Conservation (phyloP, 2,329 filamentous ascomycete genomes). For the Sclerotinia subarctica region DNA sequence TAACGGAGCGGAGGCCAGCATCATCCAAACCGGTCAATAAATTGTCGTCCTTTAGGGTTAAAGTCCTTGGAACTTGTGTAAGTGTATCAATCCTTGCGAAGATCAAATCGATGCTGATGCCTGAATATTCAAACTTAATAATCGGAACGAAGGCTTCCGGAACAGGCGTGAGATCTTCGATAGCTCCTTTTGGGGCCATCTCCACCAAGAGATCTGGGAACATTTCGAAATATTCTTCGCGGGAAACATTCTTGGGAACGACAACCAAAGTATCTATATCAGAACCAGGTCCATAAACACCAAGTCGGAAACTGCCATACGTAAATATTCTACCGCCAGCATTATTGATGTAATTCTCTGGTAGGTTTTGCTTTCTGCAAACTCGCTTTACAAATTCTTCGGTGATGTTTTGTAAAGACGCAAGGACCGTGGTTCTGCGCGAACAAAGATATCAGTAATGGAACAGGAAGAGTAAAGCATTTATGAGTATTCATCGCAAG, state of each 20-base stretch:
- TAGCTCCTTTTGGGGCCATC: constrained; percentile 73
- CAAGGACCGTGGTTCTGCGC: constrained; percentile 62
- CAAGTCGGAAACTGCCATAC: constrained; percentile 91
- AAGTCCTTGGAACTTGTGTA: constrained; percentile 66
- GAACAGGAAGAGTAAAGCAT: background rate
- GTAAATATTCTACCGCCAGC: constrained; percentile 92
- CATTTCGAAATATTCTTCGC: constrained; percentile 86
- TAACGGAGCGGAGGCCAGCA: constrained; percentile 81
- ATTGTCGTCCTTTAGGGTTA: constrained; percentile 78
- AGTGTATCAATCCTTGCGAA: constrained; percentile 72
- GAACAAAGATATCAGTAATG: constrained; percentile 14
- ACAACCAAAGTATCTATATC: constrained; percentile 97
- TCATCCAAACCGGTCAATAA: constrained; percentile 85
- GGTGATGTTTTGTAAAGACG: constrained; percentile 73
- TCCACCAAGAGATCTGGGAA: constrained; percentile 78
- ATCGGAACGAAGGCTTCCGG: constrained; percentile 92
- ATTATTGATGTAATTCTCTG: constrained; percentile 73
- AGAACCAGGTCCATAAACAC: constrained; percentile 90
- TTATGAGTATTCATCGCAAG: no score
- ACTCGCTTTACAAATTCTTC: constrained; percentile 85
- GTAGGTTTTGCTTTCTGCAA: constrained; percentile 54
- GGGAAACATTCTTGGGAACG: constrained; percentile 81
- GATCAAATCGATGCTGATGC: constrained; percentile 93
- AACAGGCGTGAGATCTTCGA: constrained; percentile 81
- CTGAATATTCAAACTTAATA: constrained; percentile 90